These are phyloP conservation scores for Lenwebbia sp. DNA, from an alignment of 345 rosid species.

Conservation along the genomic window DNA sequence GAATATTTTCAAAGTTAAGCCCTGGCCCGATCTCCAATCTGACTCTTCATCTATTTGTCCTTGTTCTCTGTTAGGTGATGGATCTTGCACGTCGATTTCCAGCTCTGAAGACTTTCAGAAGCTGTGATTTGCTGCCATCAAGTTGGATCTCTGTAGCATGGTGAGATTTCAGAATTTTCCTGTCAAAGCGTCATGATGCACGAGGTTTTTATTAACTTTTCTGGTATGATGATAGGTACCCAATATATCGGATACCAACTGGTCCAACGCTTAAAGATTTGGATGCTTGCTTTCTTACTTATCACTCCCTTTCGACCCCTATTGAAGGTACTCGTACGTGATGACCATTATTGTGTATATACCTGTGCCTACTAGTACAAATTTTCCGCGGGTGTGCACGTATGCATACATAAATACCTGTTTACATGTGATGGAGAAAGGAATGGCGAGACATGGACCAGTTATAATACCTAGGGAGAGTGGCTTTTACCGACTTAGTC, in stretches of 20 bases:
- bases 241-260: constrained; percentile 86
- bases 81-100: constrained; percentile 60
- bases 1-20: background rate
- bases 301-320: constrained; percentile 63
- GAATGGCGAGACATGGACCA: background rate
- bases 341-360: background rate
- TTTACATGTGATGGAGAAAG: background rate
- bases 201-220: background rate
- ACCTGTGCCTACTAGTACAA: background rate
- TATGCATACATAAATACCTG: background rate
- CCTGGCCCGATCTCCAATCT: background rate
- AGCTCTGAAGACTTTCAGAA: constrained; percentile 49
- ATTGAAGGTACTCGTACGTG: constrained; percentile 25
- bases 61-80: constrained; percentile 10
- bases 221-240: constrained; percentile 41
- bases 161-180: constrained; percentile 12
- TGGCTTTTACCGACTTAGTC: background rate
- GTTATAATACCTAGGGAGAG: background rate
- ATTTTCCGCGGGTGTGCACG: background rate
- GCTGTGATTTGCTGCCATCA: constrained; percentile 57
- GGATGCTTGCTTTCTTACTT: constrained; percentile 92
- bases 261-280: constrained; percentile 83
- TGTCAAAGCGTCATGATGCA: background rate
- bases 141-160: constrained; percentile 99
- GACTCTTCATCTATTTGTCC: background rate